Percentiles rank a stretch among this genome's conserved stretches.
Evolutionary conservation across 2,329 filamentous ascomycete genomes (phyloP).

Genomic region (Geoglossum cookeanum): DNA sequence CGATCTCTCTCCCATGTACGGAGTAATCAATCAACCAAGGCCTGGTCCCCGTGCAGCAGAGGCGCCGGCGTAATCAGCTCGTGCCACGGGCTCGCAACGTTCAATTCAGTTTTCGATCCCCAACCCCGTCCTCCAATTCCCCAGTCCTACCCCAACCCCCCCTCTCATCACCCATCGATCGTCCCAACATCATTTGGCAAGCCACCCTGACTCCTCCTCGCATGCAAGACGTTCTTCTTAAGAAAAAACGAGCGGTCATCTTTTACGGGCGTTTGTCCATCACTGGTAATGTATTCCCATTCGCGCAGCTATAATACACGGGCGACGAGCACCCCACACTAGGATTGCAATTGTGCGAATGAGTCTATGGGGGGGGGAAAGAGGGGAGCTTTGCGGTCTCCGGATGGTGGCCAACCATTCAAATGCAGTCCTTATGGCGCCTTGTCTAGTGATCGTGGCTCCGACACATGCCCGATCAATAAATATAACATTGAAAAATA

Average conservation of each 20-base stretch:
- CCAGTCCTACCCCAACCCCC: not conserved
- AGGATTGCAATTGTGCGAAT: not conserved
- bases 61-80: not conserved
- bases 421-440: not conserved
- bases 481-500: not conserved
- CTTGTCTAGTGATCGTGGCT: not conserved
- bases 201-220: not conserved
- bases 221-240: not conserved
- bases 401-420: not conserved
- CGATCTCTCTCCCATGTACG: not conserved
- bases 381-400: not conserved
- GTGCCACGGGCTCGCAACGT: not conserved
- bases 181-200: not conserved
- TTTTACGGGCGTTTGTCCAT: not conserved
- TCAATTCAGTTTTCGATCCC: not conserved
- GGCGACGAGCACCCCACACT: not conserved
- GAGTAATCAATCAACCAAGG: not conserved
- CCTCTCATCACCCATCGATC: not conserved
- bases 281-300: not conserved
- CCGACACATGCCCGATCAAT: not conserved
- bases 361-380: not conserved
- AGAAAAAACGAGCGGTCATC: not conserved
- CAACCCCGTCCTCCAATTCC: not conserved
- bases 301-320: slow-evolving; percentile 1
- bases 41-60: not conserved